Base-by-base conservation (phyloP, 306 rosid genomes). In the Casuarina cunninghamiana region DNA sequence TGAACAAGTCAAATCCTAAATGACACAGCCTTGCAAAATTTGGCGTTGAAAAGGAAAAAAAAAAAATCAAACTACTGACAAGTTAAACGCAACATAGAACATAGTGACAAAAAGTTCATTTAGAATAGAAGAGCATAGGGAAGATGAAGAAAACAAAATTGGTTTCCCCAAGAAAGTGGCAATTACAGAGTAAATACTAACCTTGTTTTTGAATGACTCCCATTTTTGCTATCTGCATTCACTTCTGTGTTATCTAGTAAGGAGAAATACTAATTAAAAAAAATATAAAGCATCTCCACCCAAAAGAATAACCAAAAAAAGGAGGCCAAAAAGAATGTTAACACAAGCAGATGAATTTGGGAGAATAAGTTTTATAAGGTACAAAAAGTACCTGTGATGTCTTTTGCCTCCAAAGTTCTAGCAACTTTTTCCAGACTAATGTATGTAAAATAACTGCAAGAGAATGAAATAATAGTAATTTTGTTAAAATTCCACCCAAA, bases 391-490 rank as follows among this genome's bases (percentile, higher is more conserved):
- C 97, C 97, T 49, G 92, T 77, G 62, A 69, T 61, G 78, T 75
- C 80, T 43, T 87, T 89, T 57, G 80, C 86, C 72, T 90, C 88
- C 78, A 93, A 72, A 55, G 82, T 91, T 78, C 55, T 90, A 48
- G 87, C 71, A 17, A 95, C 79, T 57, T 89, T 88, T 74, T 86
- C 93, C 71, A 95, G 67, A 82, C 97, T 88, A 81, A 91, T 88
- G 85, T 82, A 89, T 17, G 97, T 93, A 90, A 91, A 95, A 77
- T 93, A 95, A 54, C 99, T 93, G 90, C 78, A 75, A 42, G 68
- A 84, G 77, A 75, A 46, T 16, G 12, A 84, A 63, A 26, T 58
- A 75, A 77, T 21, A 39, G 39, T 11, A 55, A 46, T 72, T 80
- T 66, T 80, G 74, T 38, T 67, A 49, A 49, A 55, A 16, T 58